These are phyloP conservation scores for Euphorbia peplus DNA, from an alignment of 345 rosid genomes.

Conservation along the genomic window DNA sequence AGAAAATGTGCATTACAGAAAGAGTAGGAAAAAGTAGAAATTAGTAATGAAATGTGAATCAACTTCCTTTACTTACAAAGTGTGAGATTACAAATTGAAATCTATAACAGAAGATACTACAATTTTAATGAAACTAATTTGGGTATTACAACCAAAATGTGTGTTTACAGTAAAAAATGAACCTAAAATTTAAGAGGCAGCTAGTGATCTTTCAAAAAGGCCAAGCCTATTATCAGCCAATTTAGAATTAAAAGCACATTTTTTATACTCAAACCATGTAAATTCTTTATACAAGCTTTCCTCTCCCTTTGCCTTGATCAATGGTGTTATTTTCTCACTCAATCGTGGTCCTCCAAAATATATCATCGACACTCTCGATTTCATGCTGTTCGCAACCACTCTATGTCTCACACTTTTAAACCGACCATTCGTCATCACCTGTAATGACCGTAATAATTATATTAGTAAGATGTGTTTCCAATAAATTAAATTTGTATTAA, in stretches of 20 bases:
- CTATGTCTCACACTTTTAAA: slow-evolving; percentile 83
- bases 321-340: slow-evolving; percentile 51
- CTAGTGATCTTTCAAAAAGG: slow-evolving; percentile 47
- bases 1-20: too few relatives aligned
- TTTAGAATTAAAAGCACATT: slow-evolving; percentile 65
- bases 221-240: slow-evolving; percentile 76
- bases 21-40: too few relatives aligned
- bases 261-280: slow-evolving; percentile 79
- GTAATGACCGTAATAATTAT: too few relatives aligned
- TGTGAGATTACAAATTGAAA: too few relatives aligned
- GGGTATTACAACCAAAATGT: too few relatives aligned
- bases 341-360: slow-evolving; percentile 80
- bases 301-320: slow-evolving; percentile 46
- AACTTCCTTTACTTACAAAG: too few relatives aligned
- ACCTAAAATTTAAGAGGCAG: not conserved
- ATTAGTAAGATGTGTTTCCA: too few relatives aligned
- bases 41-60: too few relatives aligned
- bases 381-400: slow-evolving; percentile 53
- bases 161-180: too few relatives aligned
- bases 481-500: too few relatives aligned
- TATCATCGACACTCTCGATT: slow-evolving; percentile 78
- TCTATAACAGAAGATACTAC: too few relatives aligned
- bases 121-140: too few relatives aligned
- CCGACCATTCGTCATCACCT: slow-evolving; percentile 91
- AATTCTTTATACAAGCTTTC: slow-evolving; percentile 73